phyloP scores from a whole-genome alignment of 805 yeast species.

The Wickerhamomyces sydowiorum region DNA sequence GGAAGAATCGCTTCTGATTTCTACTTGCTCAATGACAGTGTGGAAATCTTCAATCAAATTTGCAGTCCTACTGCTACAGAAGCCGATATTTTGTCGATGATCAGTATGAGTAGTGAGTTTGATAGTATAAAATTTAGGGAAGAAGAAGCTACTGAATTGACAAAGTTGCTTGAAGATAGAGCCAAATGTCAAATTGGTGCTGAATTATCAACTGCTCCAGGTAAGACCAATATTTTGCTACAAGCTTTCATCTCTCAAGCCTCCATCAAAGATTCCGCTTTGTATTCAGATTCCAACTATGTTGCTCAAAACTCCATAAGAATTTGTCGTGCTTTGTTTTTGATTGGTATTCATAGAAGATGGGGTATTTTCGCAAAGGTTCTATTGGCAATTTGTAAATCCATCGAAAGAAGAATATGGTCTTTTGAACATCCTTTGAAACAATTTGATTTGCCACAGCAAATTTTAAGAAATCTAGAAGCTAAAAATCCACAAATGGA shows the following conservation, averaged over 20 bases:
- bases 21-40: slow-evolving; percentile 75
- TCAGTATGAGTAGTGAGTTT: slow-evolving; percentile 90
- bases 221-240: slow-evolving; percentile 79
- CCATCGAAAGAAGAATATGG: slow-evolving; percentile 85
- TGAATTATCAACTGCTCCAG: slow-evolving; percentile 66
- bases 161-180: slow-evolving; percentile 48
- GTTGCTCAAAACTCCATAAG: slow-evolving; percentile 95
- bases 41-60: slow-evolving; percentile 85
- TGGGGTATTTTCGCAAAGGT: slow-evolving; percentile 84
- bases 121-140: slow-evolving; percentile 84
- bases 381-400: slow-evolving; percentile 76
- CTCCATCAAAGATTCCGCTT: slow-evolving; percentile 67
- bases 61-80: slow-evolving; percentile 83
- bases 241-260: slow-evolving; percentile 86
- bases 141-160: slow-evolving; percentile 78
- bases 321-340: slow-evolving; percentile 84
- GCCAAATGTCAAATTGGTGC: slow-evolving; percentile 82
- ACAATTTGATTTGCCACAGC: slow-evolving; percentile 77
- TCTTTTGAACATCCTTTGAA: slow-evolving; percentile 83
- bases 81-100: slow-evolving; percentile 84
- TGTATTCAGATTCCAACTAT: slow-evolving; percentile 81
- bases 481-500: slow-evolving; percentile 66
- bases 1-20: slow-evolving; percentile 96
- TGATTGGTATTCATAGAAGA: slow-evolving; percentile 79
- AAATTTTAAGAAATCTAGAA: slow-evolving; percentile 55